Conservation (phyloP, 495 filamentous ascomycete genomes). For the Tuber microsphaerosporum region DNA sequence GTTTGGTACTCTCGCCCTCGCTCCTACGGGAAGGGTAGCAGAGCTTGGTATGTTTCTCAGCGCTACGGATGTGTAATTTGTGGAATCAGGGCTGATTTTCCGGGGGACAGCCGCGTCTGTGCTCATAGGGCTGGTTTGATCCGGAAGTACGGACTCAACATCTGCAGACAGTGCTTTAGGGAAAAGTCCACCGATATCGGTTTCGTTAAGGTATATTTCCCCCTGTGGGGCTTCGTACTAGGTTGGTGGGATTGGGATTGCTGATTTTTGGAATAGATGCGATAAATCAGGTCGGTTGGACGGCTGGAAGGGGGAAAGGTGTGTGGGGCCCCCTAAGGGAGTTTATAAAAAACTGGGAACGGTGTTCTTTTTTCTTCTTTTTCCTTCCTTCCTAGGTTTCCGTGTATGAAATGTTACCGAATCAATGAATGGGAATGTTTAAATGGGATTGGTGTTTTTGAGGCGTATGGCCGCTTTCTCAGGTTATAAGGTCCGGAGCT, state of each 20-base stretch:
- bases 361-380: not conserved
- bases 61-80: slow-evolving; percentile 6
- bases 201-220: slow-evolving; percentile 80
- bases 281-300: not conserved
- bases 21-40: slow-evolving; percentile 90
- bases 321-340: not conserved
- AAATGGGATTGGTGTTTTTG: not conserved
- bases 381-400: not conserved
- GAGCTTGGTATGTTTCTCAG: slow-evolving; percentile 65
- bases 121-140: slow-evolving; percentile 90
- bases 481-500: not conserved
- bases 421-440: not conserved
- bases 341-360: not conserved
- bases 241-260: not conserved
- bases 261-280: not conserved
- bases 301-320: not conserved
- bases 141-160: slow-evolving; percentile 98
- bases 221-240: not conserved
- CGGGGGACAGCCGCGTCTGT: slow-evolving; percentile 75
- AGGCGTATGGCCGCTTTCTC: not conserved
- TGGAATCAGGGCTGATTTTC: slow-evolving; percentile 23
- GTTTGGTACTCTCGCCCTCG: slow-evolving; percentile 99
- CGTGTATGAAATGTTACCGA: not conserved
- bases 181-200: slow-evolving; percentile 95
- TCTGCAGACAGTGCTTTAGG: slow-evolving; percentile 99